Percentiles rank a stretch among this genome's conserved stretches.
Evolutionary conservation across 2,329 filamentous ascomycete genomes (phyloP).

Genomic region (Cadophora malorum): DNA sequence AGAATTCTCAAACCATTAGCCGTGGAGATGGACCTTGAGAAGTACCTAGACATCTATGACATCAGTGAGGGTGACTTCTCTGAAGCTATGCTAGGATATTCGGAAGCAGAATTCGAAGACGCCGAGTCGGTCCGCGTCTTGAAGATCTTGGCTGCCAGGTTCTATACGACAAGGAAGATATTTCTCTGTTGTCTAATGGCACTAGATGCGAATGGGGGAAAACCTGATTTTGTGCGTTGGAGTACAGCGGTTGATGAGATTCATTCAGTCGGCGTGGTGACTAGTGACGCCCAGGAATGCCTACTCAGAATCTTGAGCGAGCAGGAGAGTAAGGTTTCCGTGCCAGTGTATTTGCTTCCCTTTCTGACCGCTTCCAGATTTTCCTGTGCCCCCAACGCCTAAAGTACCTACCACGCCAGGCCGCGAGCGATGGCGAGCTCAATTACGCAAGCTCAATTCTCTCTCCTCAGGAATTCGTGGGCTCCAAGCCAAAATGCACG

Average conservation of each 20-base stretch:
- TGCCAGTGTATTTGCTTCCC: constrained; percentile 20
- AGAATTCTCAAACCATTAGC: constrained; percentile 73
- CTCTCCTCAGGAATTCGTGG: constrained; percentile 90
- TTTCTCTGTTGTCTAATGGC: constrained; percentile 89
- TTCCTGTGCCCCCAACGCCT: constrained; percentile 61
- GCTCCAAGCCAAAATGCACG: constrained; percentile 91
- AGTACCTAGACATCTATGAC: constrained; percentile 90
- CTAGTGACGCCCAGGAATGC: constrained; percentile 66
- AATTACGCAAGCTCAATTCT: constrained; percentile 86
- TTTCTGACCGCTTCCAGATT: constrained; percentile 51
- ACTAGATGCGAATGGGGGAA: constrained; percentile 80
- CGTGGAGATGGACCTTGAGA: constrained; percentile 82
- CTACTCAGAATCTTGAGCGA: constrained; percentile 76
- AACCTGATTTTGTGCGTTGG: constrained; percentile 80
- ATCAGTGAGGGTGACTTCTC: constrained; percentile 75
- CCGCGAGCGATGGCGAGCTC: constrained; percentile 84
- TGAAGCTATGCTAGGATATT: constrained; percentile 70
- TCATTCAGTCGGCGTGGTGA: constrained; percentile 65
- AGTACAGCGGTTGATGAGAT: constrained; percentile 79
- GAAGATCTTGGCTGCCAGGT: constrained; percentile 80
- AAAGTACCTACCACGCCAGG: constrained; percentile 69
- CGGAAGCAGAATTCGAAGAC: constrained; percentile 74
- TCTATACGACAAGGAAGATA: constrained; percentile 82
- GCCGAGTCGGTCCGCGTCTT: constrained; percentile 78
- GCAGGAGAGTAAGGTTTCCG: constrained; percentile 71